These are phyloP conservation scores for Aspergillus intermedius DNA, from an alignment of 2,329 filamentous ascomycete genomes.

Conservation along the genomic window DNA sequence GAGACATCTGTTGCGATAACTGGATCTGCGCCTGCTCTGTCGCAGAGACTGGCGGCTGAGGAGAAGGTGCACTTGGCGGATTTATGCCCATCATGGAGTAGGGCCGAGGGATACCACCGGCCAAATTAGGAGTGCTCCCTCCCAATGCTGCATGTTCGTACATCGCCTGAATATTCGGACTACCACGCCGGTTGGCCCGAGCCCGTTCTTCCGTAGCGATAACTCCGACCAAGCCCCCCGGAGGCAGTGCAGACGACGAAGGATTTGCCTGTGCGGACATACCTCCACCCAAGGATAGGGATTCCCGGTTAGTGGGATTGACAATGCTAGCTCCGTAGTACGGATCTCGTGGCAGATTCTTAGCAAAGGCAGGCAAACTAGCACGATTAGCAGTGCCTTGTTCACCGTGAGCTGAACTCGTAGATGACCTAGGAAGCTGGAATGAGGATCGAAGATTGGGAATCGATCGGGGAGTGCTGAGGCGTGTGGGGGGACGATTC, in stretches of 20 bases:
- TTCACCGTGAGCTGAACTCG: slow-evolving; percentile 52
- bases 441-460: slow-evolving; percentile 61
- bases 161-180: slow-evolving; percentile 59
- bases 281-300: slow-evolving; percentile 62
- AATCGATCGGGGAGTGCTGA: slow-evolving; percentile 61
- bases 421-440: slow-evolving; percentile 42
- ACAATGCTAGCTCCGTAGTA: slow-evolving; percentile 75
- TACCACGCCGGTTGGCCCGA: slow-evolving; percentile 69
- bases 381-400: slow-evolving; percentile 37
- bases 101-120: slow-evolving; percentile 28
- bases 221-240: slow-evolving; percentile 77
- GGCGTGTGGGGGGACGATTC: slow-evolving; percentile 64
- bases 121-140: slow-evolving; percentile 17
- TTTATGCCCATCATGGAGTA: slow-evolving; percentile 30
- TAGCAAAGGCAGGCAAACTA: slow-evolving; percentile 72
- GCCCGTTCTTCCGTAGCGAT: slow-evolving; percentile 80
- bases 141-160: slow-evolving; percentile 28
- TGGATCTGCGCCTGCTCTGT: slow-evolving; percentile 70
- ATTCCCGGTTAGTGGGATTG: slow-evolving; percentile 65
- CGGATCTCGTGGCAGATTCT: slow-evolving; percentile 74
- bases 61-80: slow-evolving; percentile 12
- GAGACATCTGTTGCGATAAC: slow-evolving; percentile 75
- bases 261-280: slow-evolving; percentile 36
- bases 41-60: slow-evolving; percentile 42
- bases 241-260: slow-evolving; percentile 45